phyloP scores from a whole-genome alignment of 2,329 filamentous ascomycete species.

The Fusarium sambucinum region DNA sequence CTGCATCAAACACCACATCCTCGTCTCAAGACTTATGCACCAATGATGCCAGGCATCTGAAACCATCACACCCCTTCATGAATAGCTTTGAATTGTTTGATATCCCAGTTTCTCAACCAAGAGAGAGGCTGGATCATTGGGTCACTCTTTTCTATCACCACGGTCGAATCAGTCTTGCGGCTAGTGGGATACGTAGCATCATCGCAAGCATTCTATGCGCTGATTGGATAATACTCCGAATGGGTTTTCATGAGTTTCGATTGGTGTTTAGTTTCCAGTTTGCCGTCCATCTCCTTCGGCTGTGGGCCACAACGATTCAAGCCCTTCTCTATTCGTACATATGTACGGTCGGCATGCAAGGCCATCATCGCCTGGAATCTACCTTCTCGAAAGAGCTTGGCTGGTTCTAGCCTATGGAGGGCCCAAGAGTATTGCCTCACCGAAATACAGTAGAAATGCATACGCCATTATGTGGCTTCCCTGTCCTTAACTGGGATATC shows the following conservation, averaged over 20 bases:
- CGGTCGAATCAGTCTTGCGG: conserved; percentile 38
- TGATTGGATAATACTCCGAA: conserved; percentile 23
- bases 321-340: not conserved
- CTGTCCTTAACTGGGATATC: conserved; percentile 16
- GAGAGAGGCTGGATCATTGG: conserved; percentile 12
- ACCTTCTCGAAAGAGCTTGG: conserved; percentile 25
- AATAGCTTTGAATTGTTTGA: conserved; percentile 9
- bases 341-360: conserved; percentile 2
- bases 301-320: conserved; percentile 5
- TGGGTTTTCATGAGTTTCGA: conserved; percentile 24
- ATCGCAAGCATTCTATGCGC: not conserved
- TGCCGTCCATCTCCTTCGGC: not conserved
- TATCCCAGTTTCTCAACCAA: conserved; percentile 14
- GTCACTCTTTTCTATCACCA: conserved; percentile 26
- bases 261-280: conserved; percentile 8
- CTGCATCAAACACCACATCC: conserved; percentile 55
- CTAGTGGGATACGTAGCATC: not conserved
- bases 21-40: conserved; percentile 51
- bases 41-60: conserved; percentile 50
- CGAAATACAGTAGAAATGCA: not conserved
- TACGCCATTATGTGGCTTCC: conserved; percentile 13
- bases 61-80: conserved; percentile 40
- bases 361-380: not conserved
- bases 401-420: conserved; percentile 2
- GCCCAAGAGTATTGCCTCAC: conserved; percentile 1